Conservation (phyloP, 139 green algal genomes). For the Chlamydomonas sphaeroides region DNA sequence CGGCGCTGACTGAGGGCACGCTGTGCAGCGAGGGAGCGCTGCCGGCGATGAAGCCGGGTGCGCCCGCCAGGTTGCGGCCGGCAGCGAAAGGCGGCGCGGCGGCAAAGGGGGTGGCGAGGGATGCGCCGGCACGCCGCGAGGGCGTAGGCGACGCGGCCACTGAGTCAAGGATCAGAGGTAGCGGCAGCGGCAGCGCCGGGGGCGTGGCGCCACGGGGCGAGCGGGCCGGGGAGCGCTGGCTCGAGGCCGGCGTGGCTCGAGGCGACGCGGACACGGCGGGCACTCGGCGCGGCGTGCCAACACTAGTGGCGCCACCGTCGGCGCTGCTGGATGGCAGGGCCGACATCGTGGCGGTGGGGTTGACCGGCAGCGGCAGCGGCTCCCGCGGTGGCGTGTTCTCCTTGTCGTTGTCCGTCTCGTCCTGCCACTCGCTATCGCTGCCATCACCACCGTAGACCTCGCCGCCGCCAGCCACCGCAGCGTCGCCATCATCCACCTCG, state of each 20-base stretch:
- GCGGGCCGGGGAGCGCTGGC: too few relatives aligned
- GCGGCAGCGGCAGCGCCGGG: too few relatives aligned
- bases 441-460: neutral
- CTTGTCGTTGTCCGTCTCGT: conserved; percentile 15
- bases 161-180: too few relatives aligned
- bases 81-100: neutral
- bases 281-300: too few relatives aligned
- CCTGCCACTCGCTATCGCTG: neutral
- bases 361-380: neutral
- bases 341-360: too few relatives aligned
- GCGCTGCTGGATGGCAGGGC: neutral
- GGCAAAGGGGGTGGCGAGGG: neutral
- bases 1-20: conserved; percentile 9
- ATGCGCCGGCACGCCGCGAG: neutral
- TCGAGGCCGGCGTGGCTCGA: too few relatives aligned
- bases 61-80: too few relatives aligned
- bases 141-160: too few relatives aligned
- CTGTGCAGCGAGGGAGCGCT: conserved; percentile 4
- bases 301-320: too few relatives aligned
- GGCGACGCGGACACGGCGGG: neutral
- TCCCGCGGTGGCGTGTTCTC: conserved; percentile 25
- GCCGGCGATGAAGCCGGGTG: neutral
- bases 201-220: too few relatives aligned
- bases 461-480: neutral
- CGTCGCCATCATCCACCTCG: neutral